phyloP scores from a whole-genome alignment of 768 basidiomycete genomes.

The Pilatotrama ljubarskyi region DNA sequence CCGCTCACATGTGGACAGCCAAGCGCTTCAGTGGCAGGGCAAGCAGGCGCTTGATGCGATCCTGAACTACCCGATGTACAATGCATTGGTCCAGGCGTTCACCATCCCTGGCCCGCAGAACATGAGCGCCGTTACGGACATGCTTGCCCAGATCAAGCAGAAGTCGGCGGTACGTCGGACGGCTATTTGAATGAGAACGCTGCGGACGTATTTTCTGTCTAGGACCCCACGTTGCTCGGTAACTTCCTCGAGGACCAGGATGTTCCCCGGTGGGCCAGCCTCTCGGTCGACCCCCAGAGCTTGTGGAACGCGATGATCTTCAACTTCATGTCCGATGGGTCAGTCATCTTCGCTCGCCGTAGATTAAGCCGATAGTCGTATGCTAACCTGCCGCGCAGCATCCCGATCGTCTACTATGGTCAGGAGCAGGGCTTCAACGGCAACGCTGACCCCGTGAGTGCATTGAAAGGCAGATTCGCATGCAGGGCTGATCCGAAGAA shows the following conservation, averaged over 20 bases:
- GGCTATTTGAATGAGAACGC: too few species aligned
- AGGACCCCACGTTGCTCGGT: conserved; percentile 50
- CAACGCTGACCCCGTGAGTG: conserved; percentile 59
- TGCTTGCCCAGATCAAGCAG: conserved; percentile 52
- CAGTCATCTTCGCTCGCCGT: not conserved
- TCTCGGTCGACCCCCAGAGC: conserved; percentile 71
- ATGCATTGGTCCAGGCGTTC: conserved; percentile 63
- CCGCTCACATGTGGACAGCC: conserved; percentile 35
- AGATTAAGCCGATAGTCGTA: not conserved
- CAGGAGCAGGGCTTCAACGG: conserved; percentile 76
- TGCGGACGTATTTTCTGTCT: not conserved
- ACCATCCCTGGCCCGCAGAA: conserved; percentile 69
- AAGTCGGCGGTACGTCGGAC: conserved; percentile 44
- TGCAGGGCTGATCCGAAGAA: not conserved
- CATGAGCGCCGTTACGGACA: conserved; percentile 53
- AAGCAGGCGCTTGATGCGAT: conserved; percentile 63
- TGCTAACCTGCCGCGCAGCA: conserved; percentile 34
- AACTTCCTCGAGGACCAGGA: conserved; percentile 85
- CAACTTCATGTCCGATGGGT: conserved; percentile 75
- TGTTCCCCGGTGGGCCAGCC: conserved; percentile 69
- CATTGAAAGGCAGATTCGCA: too few species aligned
- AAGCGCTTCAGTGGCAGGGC: conserved; percentile 61
- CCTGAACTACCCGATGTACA: conserved; percentile 71
- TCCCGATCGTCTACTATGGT: conserved; percentile 81
- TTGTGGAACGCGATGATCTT: conserved; percentile 75